A percentile compares a stretch with the other conserved stretches of the same genome.
These are phyloP conservation scores for Ustilago crameri DNA, from an alignment of 1,284 basidiomycete genomes.

Conservation along the genomic window DNA sequence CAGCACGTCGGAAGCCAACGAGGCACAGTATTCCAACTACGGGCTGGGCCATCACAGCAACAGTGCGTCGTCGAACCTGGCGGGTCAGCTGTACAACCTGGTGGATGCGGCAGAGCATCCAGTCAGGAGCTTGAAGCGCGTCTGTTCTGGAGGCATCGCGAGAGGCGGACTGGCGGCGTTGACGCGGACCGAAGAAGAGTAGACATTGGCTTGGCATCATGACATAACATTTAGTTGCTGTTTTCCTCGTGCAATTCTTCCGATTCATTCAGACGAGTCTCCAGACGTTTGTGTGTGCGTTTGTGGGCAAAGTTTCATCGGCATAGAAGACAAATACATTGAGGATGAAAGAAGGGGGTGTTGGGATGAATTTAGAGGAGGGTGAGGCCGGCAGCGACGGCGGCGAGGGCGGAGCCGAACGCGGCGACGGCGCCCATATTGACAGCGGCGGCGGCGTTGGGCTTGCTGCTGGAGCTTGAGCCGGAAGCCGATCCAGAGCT, in stretches of 20 bases:
- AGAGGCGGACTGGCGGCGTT: conserved; percentile 50
- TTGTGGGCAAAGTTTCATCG: neutral
- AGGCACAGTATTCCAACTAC: conserved; percentile 6
- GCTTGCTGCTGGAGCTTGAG: conserved; percentile 4
- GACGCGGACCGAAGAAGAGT: conserved; percentile 46
- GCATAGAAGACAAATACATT: conserved; percentile 1
- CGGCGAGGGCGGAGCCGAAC: conserved; percentile 21
- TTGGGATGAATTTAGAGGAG: conserved; percentile 13
- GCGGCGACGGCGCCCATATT: conserved; percentile 10
- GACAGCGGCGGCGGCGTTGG: conserved; percentile 5
- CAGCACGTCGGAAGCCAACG: conserved; percentile 22
- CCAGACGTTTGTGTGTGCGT: no score
- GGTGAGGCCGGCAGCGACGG: conserved; percentile 33
- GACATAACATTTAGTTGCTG: neutral
- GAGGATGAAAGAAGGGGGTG: neutral
- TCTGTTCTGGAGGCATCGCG: conserved; percentile 50
- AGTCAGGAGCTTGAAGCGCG: conserved; percentile 50
- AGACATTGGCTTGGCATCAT: neutral
- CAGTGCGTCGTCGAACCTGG: conserved; percentile 22
- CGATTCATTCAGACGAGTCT: no score
- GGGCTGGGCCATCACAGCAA: conserved; percentile 8
- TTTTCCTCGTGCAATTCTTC: no score
- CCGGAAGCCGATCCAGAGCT: no score
- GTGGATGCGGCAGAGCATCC: conserved; percentile 57
- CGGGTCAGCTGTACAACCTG: conserved; percentile 40